Evolutionary conservation across 148 eudicot genomes (phyloP), one percentile per base, ranked within the genome.

Genomic region (Rhododendron ferrugineum): DNA sequence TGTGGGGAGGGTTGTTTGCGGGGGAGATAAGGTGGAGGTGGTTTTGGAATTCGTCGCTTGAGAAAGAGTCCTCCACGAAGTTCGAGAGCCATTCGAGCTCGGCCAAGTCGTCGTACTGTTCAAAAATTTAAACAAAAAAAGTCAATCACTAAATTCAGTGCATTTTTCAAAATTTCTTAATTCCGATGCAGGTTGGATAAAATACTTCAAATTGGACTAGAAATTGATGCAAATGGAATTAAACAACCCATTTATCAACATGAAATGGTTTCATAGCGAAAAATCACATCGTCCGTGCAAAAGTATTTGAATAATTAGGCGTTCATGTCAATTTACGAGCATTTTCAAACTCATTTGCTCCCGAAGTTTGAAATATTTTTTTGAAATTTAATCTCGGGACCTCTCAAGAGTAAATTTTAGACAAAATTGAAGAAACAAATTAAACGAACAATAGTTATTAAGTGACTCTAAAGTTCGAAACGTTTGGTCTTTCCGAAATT

Each of bases 21-120:
- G 91, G 40, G 89, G 94, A 88, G 85, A 93, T 87, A 6, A 86
- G 88, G 54, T 88, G 96, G 86, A 91, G 91, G 78, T 92, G 91
- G 82, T 92, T 92, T 42, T 91, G 94, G 46, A 92, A 47, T 44
- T 91, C 94, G 88, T 92, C 94, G 89, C 91, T 90, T 11, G 98
- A 93, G 90, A 95, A 95, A 9, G 98, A 94, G 85, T 95, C 98
- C 80, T 95, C 98, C 79, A 91, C 95, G 87, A 95, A 94, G 89
- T 92, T 95, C 84, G 98, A 95, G 28, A 95, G 95, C 98, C 98
- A 95, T 92, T 95, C 98, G 60, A 95, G 89, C 84, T 95, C 98
- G 36, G 96, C 98, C 91, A 94, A 85, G 85, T 95, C 97, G 74
- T 94, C 98, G 78, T 89, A 93, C 96, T 91, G 93, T 88, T 87